Conservation (phyloP, 306 rosid genomes). For the Coriaria nepalensis region DNA sequence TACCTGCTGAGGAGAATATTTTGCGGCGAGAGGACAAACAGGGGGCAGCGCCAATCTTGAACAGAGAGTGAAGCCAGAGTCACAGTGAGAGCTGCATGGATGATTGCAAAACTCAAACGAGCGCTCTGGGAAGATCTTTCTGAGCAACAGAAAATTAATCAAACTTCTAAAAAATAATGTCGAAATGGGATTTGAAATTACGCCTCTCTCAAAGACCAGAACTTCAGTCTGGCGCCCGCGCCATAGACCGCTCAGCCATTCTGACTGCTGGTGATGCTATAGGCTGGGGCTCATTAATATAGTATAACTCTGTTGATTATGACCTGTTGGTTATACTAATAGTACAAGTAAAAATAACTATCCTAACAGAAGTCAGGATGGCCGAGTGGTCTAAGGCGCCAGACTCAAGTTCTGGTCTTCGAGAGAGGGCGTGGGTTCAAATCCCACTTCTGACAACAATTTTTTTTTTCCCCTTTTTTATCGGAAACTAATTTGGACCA, state of each 20-base stretch:
- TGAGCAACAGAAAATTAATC: too few species aligned
- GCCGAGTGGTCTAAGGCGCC: slow-evolving; percentile 6
- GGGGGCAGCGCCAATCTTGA: slow-evolving; percentile 67
- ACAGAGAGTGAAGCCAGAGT: slow-evolving; percentile 50
- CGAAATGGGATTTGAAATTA: too few species aligned
- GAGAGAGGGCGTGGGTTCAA: slow-evolving; percentile 4
- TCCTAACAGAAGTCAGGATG: slow-evolving; percentile 2
- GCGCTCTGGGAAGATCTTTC: slow-evolving; percentile 29
- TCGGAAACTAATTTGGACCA: neutral
- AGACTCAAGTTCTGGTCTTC: slow-evolving; percentile 4
- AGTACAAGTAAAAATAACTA: too few species aligned
- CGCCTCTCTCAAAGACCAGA: too few species aligned
- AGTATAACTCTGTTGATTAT: too few species aligned
- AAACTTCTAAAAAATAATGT: too few species aligned
- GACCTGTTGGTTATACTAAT: too few species aligned
- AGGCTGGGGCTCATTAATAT: too few species aligned
- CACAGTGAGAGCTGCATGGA: slow-evolving; percentile 60
- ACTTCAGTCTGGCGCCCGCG: too few species aligned
- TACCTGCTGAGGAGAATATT: slow-evolving; percentile 52
- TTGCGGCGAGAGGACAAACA: slow-evolving; percentile 43
- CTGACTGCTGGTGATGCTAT: too few species aligned
- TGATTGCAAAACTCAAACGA: slow-evolving; percentile 54
- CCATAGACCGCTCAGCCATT: too few species aligned
- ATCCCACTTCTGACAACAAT: neutral
- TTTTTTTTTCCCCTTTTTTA: neutral